Evolutionary conservation across 2,329 filamentous ascomycete genomes (phyloP), one percentile per base, ranked within the genome.

Genomic region (Ascochyta lentis): DNA sequence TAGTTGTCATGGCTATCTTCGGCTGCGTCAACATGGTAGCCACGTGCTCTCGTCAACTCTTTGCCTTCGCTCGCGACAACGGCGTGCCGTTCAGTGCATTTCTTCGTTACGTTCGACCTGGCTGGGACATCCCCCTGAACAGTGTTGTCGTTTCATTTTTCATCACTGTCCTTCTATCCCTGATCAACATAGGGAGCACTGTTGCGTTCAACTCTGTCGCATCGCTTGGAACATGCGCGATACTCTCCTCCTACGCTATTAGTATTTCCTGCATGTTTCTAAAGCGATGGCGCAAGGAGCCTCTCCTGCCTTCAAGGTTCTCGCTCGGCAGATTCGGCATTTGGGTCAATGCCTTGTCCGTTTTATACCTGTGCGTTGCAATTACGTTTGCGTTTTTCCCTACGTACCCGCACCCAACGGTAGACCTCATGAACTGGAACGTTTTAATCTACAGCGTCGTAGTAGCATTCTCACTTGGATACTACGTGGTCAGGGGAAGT

Each of bases 111-210:
- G 58, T 71, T 9, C 56, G 47, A 10, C 64, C 67, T 13, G 58
- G 52, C 4, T 69, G 59, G 63, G 60, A 68, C 10, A 57, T 69
- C 7, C 80, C 80, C 1, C 69, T 81, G 27, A 81, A 81, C 61
- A 72, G 77, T 1, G 74, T 82, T 47, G 61, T 79, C 49, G 71
- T 80, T 9, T 77, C 79, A 1, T 69, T 79, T 6, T 61, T 70
- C 15, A 66, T 79, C 27, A 71, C 76, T 6, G 62, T 74, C 7
- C 65, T 78, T 2, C 71, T 83, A 24, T 77, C 77, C 0, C 68
- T 83, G 34, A 81, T 83, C 72, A 82, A 82, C 60, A 77, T 83
- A 53, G 81, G 79, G 27, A 80, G 77, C 4, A 65, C 72, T 7
- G 64, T 71, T 12, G 68, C 68, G 0, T 69, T 71, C 56, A 69